These are phyloP conservation scores for Cytospora mali DNA, from an alignment of 2,329 filamentous ascomycete genomes.

Conservation along the genomic window DNA sequence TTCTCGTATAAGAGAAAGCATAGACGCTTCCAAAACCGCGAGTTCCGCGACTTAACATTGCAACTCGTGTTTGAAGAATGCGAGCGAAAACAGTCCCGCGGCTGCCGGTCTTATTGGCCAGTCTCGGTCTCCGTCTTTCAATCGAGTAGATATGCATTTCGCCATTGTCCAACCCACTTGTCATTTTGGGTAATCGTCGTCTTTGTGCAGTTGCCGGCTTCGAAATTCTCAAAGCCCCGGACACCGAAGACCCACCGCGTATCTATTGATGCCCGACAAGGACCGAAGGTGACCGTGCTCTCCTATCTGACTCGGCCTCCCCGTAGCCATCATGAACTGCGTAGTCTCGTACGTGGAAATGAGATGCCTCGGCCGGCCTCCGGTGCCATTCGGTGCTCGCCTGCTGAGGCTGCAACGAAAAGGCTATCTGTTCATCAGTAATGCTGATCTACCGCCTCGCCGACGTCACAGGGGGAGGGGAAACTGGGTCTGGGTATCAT, in stretches of 20 bases:
- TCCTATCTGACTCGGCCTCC: slow-evolving; percentile 3
- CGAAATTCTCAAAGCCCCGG: not conserved
- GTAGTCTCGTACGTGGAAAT: not conserved
- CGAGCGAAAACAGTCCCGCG: not conserved
- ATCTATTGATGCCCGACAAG: not conserved
- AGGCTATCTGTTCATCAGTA: too few species aligned
- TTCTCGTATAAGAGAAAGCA: slow-evolving; percentile 2
- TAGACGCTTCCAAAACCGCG: slow-evolving; percentile 5
- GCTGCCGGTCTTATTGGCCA: too few species aligned
- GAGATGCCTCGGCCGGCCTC: not conserved
- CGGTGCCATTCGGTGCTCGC: not conserved
- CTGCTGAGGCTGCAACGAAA: not conserved
- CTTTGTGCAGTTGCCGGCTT: too few species aligned
- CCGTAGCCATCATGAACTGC: not conserved
- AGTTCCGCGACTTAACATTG: slow-evolving; percentile 2
- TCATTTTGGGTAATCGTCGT: too few species aligned
- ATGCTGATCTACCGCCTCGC: not conserved
- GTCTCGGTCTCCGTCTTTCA: not conserved
- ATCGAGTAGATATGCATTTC: not conserved
- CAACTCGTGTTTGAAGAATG: not conserved
- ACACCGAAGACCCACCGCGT: not conserved
- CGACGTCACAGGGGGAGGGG: not conserved
- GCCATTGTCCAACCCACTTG: not conserved
- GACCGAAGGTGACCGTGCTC: slow-evolving; percentile 3
- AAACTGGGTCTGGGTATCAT: not conserved